A percentile compares a stretch with the other conserved stretches of the same genome.
These are phyloP conservation scores for Eucalyptus coolabah DNA, from an alignment of 345 rosid genomes.

Conservation along the genomic window DNA sequence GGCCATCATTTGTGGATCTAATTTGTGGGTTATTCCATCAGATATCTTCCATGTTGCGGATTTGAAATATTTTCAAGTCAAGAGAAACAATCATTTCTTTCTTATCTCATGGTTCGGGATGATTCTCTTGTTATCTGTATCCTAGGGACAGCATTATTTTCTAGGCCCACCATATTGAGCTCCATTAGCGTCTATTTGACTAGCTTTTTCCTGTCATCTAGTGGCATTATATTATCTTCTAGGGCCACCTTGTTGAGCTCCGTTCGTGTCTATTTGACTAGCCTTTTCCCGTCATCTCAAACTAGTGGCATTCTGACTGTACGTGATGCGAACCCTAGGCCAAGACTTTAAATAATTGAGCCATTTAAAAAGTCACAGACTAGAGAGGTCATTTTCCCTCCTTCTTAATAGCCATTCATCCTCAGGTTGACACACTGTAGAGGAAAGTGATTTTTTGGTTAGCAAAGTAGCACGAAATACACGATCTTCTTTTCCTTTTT, in stretches of 20 bases:
- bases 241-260: not conserved
- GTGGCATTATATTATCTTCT: not conserved
- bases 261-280: not conserved
- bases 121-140: not conserved
- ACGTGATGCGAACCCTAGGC: not conserved
- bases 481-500: not conserved
- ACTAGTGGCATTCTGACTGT: not conserved
- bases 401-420: not conserved
- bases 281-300: not conserved
- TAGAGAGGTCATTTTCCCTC: not conserved
- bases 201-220: not conserved
- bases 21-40: not conserved
- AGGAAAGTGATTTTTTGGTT: not conserved
- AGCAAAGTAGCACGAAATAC: not conserved
- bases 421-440: not conserved
- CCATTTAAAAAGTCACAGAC: not conserved
- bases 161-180: not conserved
- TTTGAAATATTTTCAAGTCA: not conserved
- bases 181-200: not conserved
- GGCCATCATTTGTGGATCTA: not conserved
- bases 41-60: not conserved
- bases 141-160: not conserved
- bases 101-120: not conserved
- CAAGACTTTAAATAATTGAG: not conserved
- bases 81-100: not conserved